Percentiles rank a stretch among this genome's conserved stretches.
These are phyloP conservation scores for Penicillium egyptiacum DNA, from an alignment of 495 filamentous ascomycete species.

Conservation along the genomic window DNA sequence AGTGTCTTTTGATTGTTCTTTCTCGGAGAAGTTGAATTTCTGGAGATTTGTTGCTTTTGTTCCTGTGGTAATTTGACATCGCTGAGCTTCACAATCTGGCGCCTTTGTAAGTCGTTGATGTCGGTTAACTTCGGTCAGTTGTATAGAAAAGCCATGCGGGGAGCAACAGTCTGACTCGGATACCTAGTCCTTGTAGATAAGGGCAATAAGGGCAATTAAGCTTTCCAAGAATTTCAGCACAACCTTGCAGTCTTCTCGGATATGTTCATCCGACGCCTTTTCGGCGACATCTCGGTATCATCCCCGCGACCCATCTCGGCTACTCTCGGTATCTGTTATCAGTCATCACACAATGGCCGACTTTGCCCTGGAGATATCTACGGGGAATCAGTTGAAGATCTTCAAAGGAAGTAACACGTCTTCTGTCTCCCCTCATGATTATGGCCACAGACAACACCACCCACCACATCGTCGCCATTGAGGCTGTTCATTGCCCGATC, in stretches of 20 bases:
- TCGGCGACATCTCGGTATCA: background rate
- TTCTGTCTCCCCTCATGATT: background rate
- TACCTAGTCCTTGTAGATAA: no score
- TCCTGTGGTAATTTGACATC: constrained; percentile 41
- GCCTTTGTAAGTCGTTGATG: background rate
- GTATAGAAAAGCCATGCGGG: background rate
- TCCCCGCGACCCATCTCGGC: background rate
- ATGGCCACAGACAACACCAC: background rate
- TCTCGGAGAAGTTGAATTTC: constrained; percentile 74
- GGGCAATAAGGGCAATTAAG: no score
- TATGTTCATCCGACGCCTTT: background rate
- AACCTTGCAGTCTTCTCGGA: background rate
- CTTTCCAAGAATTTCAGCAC: no score
- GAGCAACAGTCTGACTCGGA: background rate
- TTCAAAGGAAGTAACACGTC: background rate
- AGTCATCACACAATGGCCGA: constrained; percentile 2
- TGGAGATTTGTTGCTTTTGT: constrained; percentile 61
- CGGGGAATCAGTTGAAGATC: background rate
- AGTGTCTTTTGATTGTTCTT: background rate
- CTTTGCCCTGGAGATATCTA: background rate
- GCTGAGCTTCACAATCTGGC: constrained; percentile 59
- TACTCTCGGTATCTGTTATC: constrained; percentile 1
- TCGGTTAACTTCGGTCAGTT: background rate
- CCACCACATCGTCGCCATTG: constrained; percentile 49
- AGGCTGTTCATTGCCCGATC: constrained; percentile 45